phyloP scores from a whole-genome alignment of 2,329 filamentous ascomycete genomes.

The Trichoderma breve region DNA sequence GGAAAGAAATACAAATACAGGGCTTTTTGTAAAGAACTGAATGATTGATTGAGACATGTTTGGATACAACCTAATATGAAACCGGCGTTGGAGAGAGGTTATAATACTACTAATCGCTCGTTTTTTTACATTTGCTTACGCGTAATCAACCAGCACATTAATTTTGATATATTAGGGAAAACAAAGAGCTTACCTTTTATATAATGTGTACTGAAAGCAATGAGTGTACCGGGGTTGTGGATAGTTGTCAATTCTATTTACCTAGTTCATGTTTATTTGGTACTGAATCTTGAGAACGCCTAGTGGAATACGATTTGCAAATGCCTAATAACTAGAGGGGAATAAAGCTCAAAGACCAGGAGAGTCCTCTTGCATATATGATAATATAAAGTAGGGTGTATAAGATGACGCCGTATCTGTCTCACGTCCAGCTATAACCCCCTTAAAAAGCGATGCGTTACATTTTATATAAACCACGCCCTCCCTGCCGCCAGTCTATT shows the following conservation, averaged over 20 bases:
- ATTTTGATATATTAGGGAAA: not conserved
- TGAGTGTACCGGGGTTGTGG: not conserved
- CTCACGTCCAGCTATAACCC: not conserved
- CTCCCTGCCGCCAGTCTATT: not conserved
- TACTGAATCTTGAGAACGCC: not conserved
- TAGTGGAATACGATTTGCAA: not conserved
- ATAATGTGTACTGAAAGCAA: not conserved
- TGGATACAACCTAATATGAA: constrained; percentile 23
- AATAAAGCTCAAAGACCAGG: not conserved
- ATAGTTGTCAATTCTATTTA: not conserved
- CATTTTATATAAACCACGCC: constrained; percentile 3
- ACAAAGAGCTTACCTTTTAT: not conserved
- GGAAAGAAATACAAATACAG: constrained; percentile 12
- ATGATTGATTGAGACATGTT: constrained; percentile 20
- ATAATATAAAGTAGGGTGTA: not conserved
- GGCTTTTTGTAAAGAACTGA: constrained; percentile 14
- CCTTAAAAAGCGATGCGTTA: not conserved
- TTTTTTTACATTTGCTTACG: constrained; percentile 22
- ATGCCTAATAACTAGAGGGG: not conserved
- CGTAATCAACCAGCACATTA: constrained; percentile 2
- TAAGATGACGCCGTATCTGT: not conserved
- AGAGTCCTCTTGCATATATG: not conserved
- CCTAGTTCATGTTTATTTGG: not conserved
- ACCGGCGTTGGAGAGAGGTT: constrained; percentile 29
- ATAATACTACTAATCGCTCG: constrained; percentile 25